A percentile compares a stretch with the other conserved stretches of the same genome.
phyloP scores from a whole-genome alignment of 495 filamentous ascomycete species.

The Opeltia flavorubescens region DNA sequence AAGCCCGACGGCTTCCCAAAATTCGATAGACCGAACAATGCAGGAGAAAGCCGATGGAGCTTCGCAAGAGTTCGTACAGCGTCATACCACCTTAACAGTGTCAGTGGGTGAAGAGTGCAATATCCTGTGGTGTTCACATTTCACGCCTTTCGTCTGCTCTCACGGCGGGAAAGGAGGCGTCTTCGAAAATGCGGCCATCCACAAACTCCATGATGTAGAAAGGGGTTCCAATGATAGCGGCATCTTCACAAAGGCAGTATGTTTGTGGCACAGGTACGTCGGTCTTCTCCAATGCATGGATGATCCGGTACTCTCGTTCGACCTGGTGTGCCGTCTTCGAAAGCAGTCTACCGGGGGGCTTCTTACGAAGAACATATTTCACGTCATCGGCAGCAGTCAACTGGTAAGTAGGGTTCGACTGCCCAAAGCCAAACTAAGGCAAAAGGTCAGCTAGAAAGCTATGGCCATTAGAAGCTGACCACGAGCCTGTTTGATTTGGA shows the following conservation, averaged over 20 bases:
- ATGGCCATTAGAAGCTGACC: neutral
- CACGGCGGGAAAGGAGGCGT: slow-evolving; percentile 69
- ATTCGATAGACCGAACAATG: slow-evolving; percentile 45
- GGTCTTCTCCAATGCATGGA: slow-evolving; percentile 63
- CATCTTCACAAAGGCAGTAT: slow-evolving; percentile 76
- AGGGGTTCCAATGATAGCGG: slow-evolving; percentile 62
- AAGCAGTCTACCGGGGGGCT: slow-evolving; percentile 80
- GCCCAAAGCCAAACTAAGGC: slow-evolving; percentile 79
- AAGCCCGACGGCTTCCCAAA: slow-evolving; percentile 70
- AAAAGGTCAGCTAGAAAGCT: slow-evolving; percentile 5
- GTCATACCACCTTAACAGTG: slow-evolving; percentile 54
- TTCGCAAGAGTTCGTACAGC: slow-evolving; percentile 73
- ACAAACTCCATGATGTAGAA: slow-evolving; percentile 97
- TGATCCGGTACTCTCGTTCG: slow-evolving; percentile 85
- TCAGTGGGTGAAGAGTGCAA: slow-evolving; percentile 1
- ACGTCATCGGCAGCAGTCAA: slow-evolving; percentile 52
- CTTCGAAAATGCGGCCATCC: slow-evolving; percentile 81
- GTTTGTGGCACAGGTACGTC: slow-evolving; percentile 79
- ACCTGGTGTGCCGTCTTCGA: slow-evolving; percentile 91
- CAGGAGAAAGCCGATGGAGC: slow-evolving; percentile 62
- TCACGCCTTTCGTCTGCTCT: slow-evolving; percentile 49
- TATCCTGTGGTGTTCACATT: slow-evolving; percentile 42
- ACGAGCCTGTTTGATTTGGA: slow-evolving; percentile 74
- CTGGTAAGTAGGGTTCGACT: slow-evolving; percentile 94
- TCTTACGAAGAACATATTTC: slow-evolving; percentile 83